Conservation (phyloP, 2,329 filamentous ascomycete genomes). For the Fusarium sp. region DNA sequence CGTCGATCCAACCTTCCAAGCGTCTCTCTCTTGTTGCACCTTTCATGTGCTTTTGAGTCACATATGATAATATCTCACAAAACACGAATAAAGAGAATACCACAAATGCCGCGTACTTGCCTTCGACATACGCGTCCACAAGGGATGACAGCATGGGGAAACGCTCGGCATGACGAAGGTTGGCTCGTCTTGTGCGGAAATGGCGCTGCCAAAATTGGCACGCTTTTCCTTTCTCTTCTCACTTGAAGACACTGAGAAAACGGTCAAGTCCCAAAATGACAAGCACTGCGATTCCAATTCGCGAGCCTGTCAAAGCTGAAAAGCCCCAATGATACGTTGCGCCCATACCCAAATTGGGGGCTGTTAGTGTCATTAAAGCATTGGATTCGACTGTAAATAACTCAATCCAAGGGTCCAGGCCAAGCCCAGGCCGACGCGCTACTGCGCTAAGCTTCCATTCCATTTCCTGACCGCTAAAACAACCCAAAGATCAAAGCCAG, state of each 20-base stretch:
- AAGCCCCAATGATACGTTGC: constrained; percentile 20
- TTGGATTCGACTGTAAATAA: constrained; percentile 32
- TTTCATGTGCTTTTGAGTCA: neutral
- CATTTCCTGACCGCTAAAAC: constrained; percentile 35
- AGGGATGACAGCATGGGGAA: constrained; percentile 35
- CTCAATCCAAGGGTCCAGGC: constrained; percentile 36
- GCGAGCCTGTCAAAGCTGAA: constrained; percentile 8
- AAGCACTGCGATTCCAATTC: constrained; percentile 22
- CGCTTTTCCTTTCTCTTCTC: constrained; percentile 7
- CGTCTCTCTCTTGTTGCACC: constrained; percentile 3
- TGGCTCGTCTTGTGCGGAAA: constrained; percentile 18
- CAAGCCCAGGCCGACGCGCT: constrained; percentile 24
- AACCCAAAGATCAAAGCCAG: neutral
- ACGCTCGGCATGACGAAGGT: constrained; percentile 45
- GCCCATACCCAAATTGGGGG: constrained; percentile 12
- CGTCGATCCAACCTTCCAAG: neutral
- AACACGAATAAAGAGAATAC: constrained; percentile 1
- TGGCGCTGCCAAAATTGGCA: constrained; percentile 29
- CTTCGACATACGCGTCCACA: constrained; percentile 12
- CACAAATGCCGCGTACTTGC: constrained; percentile 22
- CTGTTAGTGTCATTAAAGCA: constrained; percentile 20
- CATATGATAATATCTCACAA: neutral
- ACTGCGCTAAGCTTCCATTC: constrained; percentile 21
- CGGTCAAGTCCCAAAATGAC: constrained; percentile 18
- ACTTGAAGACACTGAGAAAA: neutral